These are phyloP conservation scores for Cicer pinnatifidum DNA, from an alignment of 306 rosid species.

Conservation along the genomic window DNA sequence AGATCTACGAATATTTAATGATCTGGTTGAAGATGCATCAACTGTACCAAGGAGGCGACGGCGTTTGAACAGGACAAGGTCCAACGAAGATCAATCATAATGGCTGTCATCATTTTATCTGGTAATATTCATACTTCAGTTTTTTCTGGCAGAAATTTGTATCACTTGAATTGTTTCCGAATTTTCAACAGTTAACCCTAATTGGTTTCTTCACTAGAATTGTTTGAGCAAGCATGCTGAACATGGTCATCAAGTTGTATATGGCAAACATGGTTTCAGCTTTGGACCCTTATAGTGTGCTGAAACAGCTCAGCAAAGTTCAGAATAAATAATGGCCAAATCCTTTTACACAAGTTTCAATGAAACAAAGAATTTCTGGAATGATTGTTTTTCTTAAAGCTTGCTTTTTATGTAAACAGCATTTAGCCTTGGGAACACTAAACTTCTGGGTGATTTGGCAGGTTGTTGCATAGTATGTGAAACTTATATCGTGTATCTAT, in stretches of 20 bases:
- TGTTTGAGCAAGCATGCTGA: constrained; percentile 49
- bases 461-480: constrained; percentile 35
- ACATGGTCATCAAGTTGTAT: constrained; percentile 34
- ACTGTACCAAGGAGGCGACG: constrained; percentile 76
- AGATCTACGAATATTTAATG: constrained; percentile 52
- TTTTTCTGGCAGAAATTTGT: constrained; percentile 41
- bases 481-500: neutral
- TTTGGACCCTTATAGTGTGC: constrained; percentile 36
- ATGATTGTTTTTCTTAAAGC: constrained; percentile 18
- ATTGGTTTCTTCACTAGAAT: constrained; percentile 53
- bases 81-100: constrained; percentile 67
- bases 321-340: constrained; percentile 43
- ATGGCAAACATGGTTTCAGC: constrained; percentile 42
- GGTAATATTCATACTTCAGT: constrained; percentile 56
- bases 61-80: constrained; percentile 69
- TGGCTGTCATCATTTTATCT: constrained; percentile 37
- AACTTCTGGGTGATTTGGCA: constrained; percentile 41
- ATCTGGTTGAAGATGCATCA: constrained; percentile 58
- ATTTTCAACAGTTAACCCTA: constrained; percentile 49
- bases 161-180: constrained; percentile 44
- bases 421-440: constrained; percentile 34
- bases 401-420: constrained; percentile 25
- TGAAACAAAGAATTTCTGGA: constrained; percentile 12
- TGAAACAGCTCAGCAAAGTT: constrained; percentile 36
- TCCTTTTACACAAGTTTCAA: constrained; percentile 33